Base-by-base conservation (phyloP, 331 rosid species). In the Saraca asoca region DNA sequence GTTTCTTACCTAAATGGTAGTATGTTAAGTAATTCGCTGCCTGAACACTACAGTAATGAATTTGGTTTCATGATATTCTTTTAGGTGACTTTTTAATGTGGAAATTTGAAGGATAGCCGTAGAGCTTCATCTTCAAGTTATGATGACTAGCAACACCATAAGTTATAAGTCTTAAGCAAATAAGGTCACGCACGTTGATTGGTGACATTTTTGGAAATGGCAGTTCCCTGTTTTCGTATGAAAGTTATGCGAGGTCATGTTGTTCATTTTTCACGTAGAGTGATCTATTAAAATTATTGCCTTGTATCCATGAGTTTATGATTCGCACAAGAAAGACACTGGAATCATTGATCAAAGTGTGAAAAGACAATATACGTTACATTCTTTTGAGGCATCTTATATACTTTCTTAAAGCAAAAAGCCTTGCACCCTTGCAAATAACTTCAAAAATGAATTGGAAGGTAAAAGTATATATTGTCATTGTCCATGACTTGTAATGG, bases 261-360 rank as follows among this genome's bases (percentile, higher is more conserved):
- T 70, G 18, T 51, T 70, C 41, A 16, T 68, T 70, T 13, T 51
- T 70, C 41, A 16, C 55, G 15, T 4, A 44, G 18, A n/a, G 34
- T 39, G 62, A 31, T 44, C 45, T 11, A 2, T 46, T 58, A 12
- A 38, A 2, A 51, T 69, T 48, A 46, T 5, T 70, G 6, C 38
- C 58, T n/a, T 49, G 9, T 20, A 20, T 57, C 0, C 33, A 2
- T 33, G 5, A 24, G 7, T 49, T 59, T 70, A 58, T 70, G 59
- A 48, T 58, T 58, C 50, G 18, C n/a, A 24, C 37, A 35, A 17
- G 37, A 9, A 35, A 38, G 74, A 58, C 33, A 29, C 29, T 69
- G 18, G 13, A 57, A 16, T 12, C 39, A 4, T 42, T 38, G 50
- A 59, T 11, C 5, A 59, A 38, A 58, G 1, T 59, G 16, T 19